Base-by-base conservation (phyloP, 1,284 basidiomycete species). In the Microbotryum silenes-acaulis region DNA sequence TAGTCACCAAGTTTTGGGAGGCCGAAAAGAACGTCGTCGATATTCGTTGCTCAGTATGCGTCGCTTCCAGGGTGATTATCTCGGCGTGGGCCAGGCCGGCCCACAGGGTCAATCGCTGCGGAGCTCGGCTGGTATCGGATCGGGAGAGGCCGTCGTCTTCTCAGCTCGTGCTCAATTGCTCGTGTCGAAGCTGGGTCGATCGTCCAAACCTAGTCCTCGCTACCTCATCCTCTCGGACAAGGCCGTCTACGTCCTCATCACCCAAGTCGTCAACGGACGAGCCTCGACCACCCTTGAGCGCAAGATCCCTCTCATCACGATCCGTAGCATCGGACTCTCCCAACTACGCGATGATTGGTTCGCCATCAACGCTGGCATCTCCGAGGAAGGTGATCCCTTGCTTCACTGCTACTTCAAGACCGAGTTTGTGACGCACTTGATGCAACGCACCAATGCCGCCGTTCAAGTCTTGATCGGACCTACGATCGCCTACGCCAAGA, bases 341-440 rank as follows among this genome's bases (percentile, higher is more conserved):
- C 89, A 82, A 73, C 77, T 98, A 45, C 82, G 91, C 56, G 96
- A 99, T 72, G 96, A 98, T 75, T 99, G 93, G 88, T 81, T 97
- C 75, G 90, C 89, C 74, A 65, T 90, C 68, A 93, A 93, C 73
- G 83, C 86, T 50, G 84, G 81, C 62, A 78, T 82, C 31, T 77
- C 77, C 63, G 91, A 94, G 75, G 94, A 97, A 74, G 92, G 91
- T n/a, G 96, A 99, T 74, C 92, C 94, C 0, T 80, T 97, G 54
- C 81, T 98, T 72, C 88, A 85, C 65, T 92, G 89, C 71, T 81
- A 85, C 69, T 94, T 98, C 83, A 99, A 99, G 83, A 98, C 96
- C 0, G 96, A 99, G 75, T 80, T 99, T 57, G 81, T 86, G 10
- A 83, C 90, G 14, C 86, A 88, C 70, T 81, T 99, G 50, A 78